A percentile compares a stretch with the other conserved stretches of the same genome.
Conservation (phyloP, 1,139 yeast genomes). For the Candida gigantensis region DNA sequence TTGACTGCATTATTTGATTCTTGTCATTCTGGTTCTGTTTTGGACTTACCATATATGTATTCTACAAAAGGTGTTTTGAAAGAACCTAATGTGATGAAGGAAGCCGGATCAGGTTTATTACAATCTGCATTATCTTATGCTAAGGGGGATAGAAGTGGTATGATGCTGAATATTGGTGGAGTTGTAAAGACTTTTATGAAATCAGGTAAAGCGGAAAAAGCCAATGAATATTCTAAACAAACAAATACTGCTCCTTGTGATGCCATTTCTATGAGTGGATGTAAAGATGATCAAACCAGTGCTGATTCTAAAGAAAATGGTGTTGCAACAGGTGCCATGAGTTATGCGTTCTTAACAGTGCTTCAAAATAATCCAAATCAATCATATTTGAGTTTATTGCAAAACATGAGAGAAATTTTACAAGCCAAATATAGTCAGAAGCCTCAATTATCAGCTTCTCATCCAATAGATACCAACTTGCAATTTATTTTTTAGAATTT, state of each 20-base stretch:
- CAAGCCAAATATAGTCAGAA: slow-evolving; percentile 76
- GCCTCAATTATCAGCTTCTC: slow-evolving; percentile 84
- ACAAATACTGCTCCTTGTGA: slow-evolving; percentile 86
- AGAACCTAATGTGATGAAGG: slow-evolving; percentile 85
- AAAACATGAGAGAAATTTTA: slow-evolving; percentile 75
- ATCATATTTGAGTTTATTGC: slow-evolving; percentile 73
- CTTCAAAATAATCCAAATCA: slow-evolving; percentile 69
- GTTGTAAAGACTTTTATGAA: slow-evolving; percentile 48
- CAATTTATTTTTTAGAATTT: slow-evolving; percentile 44
- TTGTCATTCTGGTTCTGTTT: slow-evolving; percentile 90
- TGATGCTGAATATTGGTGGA: slow-evolving; percentile 41
- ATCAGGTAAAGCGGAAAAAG: slow-evolving; percentile 26
- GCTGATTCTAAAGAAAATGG: slow-evolving; percentile 87
- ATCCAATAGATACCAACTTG: slow-evolving; percentile 79
- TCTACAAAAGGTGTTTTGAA: slow-evolving; percentile 89
- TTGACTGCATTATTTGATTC: slow-evolving; percentile 89
- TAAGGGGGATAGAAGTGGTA: slow-evolving; percentile 64
- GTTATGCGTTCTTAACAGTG: slow-evolving; percentile 81
- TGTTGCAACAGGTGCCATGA: slow-evolving; percentile 88
- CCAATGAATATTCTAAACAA: slow-evolving; percentile 32
- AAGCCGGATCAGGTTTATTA: slow-evolving; percentile 77
- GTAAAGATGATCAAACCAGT: slow-evolving; percentile 79
- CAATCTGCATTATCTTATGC: slow-evolving; percentile 73
- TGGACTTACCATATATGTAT: slow-evolving; percentile 87
- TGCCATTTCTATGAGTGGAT: slow-evolving; percentile 82